A percentile compares a stretch with the other conserved stretches of the same genome.
Conservation (phyloP, 2,329 filamentous ascomycete genomes). For the Cryphonectria parasitica region DNA sequence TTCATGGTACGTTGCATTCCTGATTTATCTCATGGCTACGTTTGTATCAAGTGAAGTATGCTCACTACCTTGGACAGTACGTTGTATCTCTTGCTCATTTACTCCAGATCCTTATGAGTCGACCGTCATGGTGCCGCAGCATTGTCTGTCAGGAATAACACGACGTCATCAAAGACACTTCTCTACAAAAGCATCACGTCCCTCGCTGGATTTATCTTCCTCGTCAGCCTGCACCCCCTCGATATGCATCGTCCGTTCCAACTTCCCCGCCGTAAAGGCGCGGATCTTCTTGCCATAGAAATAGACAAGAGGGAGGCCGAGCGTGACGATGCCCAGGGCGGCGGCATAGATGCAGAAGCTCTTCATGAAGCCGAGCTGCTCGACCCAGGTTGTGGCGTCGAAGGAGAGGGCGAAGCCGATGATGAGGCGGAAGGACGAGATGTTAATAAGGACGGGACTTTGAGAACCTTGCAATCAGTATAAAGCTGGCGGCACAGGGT, state of each 20-base stretch:
- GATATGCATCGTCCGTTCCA: slow-evolving; percentile 14
- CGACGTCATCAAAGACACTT: background rate
- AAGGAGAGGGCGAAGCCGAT: slow-evolving; percentile 32
- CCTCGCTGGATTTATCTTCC: background rate
- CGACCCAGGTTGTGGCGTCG: slow-evolving; percentile 31
- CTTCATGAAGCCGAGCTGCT: slow-evolving; percentile 28
- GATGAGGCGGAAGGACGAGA: slow-evolving; percentile 33
- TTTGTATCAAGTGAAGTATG: background rate
- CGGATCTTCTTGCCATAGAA: slow-evolving; percentile 31
- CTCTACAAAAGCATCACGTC: background rate
- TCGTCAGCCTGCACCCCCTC: background rate
- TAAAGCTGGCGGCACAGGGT: background rate
- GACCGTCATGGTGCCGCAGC: background rate
- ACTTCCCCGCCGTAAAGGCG: slow-evolving; percentile 23
- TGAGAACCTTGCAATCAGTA: background rate
- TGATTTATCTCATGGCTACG: background rate
- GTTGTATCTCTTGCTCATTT: background rate
- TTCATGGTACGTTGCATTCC: background rate
- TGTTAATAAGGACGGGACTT: slow-evolving; percentile 34
- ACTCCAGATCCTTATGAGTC: background rate
- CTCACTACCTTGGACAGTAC: background rate
- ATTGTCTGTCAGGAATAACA: background rate
- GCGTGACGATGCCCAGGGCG: slow-evolving; percentile 23
- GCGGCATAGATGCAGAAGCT: slow-evolving; percentile 30
- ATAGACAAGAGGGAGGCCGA: slow-evolving; percentile 30